Percentiles rank a stretch among this genome's conserved stretches.
Evolutionary conservation across 2,329 filamentous ascomycete species (phyloP).

Genomic region (Curvularia sp.): DNA sequence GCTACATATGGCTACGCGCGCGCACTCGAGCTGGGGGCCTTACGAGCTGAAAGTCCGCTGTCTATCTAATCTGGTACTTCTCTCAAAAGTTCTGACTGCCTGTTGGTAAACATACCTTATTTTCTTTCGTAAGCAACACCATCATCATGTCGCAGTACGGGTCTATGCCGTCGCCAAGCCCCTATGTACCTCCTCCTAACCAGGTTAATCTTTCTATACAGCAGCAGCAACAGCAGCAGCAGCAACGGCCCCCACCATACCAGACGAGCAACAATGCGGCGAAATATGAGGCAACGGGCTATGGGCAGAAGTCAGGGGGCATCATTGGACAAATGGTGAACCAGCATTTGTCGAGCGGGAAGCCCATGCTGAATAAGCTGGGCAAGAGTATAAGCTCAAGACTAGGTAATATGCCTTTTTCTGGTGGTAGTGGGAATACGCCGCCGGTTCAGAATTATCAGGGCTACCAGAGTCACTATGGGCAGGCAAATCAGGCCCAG

Average conservation of each 20-base stretch:
- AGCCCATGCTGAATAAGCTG: conserved; percentile 48
- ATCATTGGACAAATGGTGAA: conserved; percentile 45
- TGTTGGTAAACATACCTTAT: too few species aligned
- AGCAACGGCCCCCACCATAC: conserved; percentile 27
- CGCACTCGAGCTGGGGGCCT: conserved; percentile 6
- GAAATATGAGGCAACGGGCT: conserved; percentile 22
- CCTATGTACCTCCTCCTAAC: neutral
- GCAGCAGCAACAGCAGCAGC: conserved; percentile 28
- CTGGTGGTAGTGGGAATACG: conserved; percentile 28
- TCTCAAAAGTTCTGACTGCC: neutral
- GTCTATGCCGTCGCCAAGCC: neutral
- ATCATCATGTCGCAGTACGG: conserved; percentile 45
- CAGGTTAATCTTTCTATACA: neutral
- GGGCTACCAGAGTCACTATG: conserved; percentile 40
- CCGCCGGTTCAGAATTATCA: conserved; percentile 45
- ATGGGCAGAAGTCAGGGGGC: conserved; percentile 32
- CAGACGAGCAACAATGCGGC: conserved; percentile 19
- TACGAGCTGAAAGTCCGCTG: neutral
- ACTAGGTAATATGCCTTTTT: conserved; percentile 32
- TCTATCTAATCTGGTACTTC: neutral
- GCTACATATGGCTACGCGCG: conserved; percentile 8
- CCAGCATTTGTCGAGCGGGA: conserved; percentile 40
- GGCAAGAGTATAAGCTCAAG: conserved; percentile 49
- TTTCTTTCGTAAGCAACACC: too few species aligned
- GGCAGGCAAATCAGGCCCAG: conserved; percentile 30